These are phyloP conservation scores for Gossypioides kirkii DNA, from an alignment of 345 rosid species.

Conservation along the genomic window DNA sequence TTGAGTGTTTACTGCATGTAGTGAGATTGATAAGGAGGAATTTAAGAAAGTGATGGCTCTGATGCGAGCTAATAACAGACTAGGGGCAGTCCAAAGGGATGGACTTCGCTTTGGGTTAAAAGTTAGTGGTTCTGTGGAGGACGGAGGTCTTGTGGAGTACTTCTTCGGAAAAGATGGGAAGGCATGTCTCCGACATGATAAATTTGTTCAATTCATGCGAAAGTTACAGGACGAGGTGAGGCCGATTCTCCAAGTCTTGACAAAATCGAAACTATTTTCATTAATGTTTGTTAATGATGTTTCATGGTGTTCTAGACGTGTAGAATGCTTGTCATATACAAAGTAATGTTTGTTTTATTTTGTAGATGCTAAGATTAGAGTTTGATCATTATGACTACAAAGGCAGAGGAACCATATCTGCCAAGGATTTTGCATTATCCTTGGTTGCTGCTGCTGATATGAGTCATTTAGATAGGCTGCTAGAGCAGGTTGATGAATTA, in stretches of 20 bases:
- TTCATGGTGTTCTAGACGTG: too few relatives aligned
- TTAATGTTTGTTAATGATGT: not conserved
- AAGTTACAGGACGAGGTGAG: constrained; percentile 72
- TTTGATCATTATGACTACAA: constrained; percentile 90
- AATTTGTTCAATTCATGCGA: constrained; percentile 68
- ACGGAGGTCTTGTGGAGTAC: constrained; percentile 82
- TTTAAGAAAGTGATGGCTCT: constrained; percentile 89
- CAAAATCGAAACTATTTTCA: not conserved
- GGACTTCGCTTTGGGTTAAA: constrained; percentile 65
- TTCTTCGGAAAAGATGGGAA: constrained; percentile 87
- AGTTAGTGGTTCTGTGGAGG: constrained; percentile 55
- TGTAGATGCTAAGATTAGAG: constrained; percentile 74
- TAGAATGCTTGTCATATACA: not conserved
- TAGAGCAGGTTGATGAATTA: constrained; percentile 63
- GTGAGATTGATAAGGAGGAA: constrained; percentile 80
- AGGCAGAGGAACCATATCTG: constrained; percentile 60
- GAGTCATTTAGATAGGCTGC: constrained; percentile 55
- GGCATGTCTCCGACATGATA: constrained; percentile 55
- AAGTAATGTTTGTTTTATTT: constrained; percentile 4
- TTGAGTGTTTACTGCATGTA: constrained; percentile 21
- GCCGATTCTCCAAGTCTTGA: not conserved
- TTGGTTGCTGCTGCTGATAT: constrained; percentile 96
- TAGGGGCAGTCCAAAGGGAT: constrained; percentile 64
- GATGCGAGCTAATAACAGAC: constrained; percentile 84
- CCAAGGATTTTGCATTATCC: constrained; percentile 85